Conservation (phyloP, 2,329 filamentous ascomycete species). For the Raffaelea arxii region DNA sequence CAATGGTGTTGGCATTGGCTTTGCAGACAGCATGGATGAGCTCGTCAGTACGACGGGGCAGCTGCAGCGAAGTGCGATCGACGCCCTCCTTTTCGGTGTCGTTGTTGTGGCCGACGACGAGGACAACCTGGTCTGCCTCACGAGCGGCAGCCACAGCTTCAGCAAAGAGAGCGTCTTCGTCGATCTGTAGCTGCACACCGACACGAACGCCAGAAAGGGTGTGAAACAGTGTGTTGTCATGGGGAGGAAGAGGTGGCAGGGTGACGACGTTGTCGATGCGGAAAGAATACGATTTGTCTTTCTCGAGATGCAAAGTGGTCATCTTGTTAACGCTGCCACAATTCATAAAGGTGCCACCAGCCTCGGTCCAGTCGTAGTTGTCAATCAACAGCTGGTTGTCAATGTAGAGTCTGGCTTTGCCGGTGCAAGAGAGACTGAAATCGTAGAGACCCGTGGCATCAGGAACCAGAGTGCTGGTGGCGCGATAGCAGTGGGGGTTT, state of each 20-base stretch:
- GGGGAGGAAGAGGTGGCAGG: constrained; percentile 9
- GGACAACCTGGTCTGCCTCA: constrained; percentile 21
- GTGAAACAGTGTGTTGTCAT: constrained; percentile 17
- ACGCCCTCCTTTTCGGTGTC: constrained; percentile 12
- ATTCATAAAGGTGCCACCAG: constrained; percentile 22
- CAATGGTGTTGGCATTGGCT: constrained; percentile 34
- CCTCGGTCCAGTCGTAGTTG: constrained; percentile 33
- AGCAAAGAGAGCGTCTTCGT: constrained; percentile 10
- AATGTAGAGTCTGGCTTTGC: constrained; percentile 14
- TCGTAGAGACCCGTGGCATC: constrained; percentile 15
- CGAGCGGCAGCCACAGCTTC: constrained; percentile 25
- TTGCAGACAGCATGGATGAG: constrained; percentile 38
- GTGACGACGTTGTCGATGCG: constrained; percentile 14
- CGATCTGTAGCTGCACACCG: constrained; percentile 6
- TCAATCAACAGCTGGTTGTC: constrained; percentile 33
- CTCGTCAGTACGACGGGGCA: constrained; percentile 10
- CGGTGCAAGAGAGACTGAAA: constrained; percentile 16
- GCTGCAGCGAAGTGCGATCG: constrained; percentile 9
- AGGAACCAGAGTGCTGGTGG: constrained; percentile 17
- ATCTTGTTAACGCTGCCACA: constrained; percentile 12
- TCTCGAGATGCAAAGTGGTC: constrained; percentile 3
- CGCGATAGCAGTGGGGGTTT: constrained; percentile 18
- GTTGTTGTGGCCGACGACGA: constrained; percentile 18
- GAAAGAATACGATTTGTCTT: constrained; percentile 8
- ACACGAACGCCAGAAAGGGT: constrained; percentile 13